Evolutionary conservation across 768 basidiomycete genomes (phyloP).

Genomic region (Dioszegia aurantiaca): DNA sequence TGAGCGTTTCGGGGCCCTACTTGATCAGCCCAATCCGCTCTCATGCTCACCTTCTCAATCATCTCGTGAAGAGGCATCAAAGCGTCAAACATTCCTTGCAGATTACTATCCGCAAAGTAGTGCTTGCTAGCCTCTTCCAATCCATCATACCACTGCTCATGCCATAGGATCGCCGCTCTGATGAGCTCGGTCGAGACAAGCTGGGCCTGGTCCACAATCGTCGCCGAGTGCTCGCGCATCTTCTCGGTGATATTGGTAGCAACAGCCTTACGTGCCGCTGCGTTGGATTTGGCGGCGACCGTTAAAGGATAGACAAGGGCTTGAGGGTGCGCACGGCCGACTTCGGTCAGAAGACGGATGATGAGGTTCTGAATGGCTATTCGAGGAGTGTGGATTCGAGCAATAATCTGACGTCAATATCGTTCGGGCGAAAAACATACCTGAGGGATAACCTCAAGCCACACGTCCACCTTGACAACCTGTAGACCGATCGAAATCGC

Average conservation of each 20-base stretch:
- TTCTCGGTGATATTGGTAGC: constrained; percentile 83
- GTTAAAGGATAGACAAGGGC: constrained; percentile 89
- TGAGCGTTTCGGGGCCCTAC: constrained; percentile 89
- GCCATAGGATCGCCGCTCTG: constrained; percentile 96
- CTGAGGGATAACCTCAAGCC: constrained; percentile 98
- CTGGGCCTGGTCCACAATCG: constrained; percentile 79
- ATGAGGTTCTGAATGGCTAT: constrained; percentile 82
- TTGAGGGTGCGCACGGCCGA: constrained; percentile 95
- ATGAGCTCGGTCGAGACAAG: constrained; percentile 92
- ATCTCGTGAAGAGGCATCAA: constrained; percentile 89
- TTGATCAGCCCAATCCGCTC: constrained; percentile 9
- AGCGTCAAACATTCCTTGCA: constrained; percentile 91
- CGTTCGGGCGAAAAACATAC: constrained; percentile 55
- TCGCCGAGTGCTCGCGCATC: constrained; percentile 85
- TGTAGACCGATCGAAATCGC: constrained; percentile 84
- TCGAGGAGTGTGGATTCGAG: constrained; percentile 93
- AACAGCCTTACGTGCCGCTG: constrained; percentile 71
- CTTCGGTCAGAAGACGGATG: constrained; percentile 78
- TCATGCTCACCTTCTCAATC: constrained; percentile 65
- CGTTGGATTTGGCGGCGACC: constrained; percentile 94
- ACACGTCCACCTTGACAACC: constrained; percentile 90
- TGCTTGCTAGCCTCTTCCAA: constrained; percentile 93
- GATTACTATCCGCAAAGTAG: constrained; percentile 95
- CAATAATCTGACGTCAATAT: constrained; percentile 74
- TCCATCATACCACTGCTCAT: constrained; percentile 98